phyloP scores from a whole-genome alignment of 768 basidiomycete species.

The Sporobolomyces pararoseus region DNA sequence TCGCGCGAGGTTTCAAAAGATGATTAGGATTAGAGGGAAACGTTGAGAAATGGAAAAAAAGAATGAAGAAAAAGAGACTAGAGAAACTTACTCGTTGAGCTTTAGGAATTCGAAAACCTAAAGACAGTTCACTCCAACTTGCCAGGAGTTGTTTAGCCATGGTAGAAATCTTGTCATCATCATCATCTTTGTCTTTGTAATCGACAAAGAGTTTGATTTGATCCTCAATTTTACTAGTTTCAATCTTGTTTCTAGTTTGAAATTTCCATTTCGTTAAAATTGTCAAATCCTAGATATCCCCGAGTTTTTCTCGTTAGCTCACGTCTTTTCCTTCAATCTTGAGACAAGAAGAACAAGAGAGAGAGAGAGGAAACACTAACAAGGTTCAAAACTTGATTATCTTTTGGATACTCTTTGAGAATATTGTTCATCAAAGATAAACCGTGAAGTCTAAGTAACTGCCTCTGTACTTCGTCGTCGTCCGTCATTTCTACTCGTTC shows the following conservation, averaged over 20 bases:
- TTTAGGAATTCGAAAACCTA: constrained; percentile 84
- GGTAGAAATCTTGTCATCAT: constrained; percentile 48
- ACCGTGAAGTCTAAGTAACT: constrained; percentile 87
- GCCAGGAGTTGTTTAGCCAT: constrained; percentile 71
- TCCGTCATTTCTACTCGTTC: constrained; percentile 84
- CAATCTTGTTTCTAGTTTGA: constrained; percentile 81
- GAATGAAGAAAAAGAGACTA: too few species aligned
- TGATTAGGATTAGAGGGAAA: too few species aligned
- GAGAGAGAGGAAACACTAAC: constrained; percentile 53
- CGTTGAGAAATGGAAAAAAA: too few species aligned
- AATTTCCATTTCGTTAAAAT: constrained; percentile 64
- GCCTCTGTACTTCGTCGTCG: constrained; percentile 69
- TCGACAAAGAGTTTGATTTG: constrained; percentile 19
- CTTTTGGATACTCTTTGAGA: constrained; percentile 67
- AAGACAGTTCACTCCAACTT: constrained; percentile 71
- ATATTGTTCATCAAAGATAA: constrained; percentile 88
- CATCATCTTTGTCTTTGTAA: too few species aligned
- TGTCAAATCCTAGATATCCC: constrained; percentile 51
- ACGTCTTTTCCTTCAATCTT: too few species aligned
- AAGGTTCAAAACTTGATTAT: constrained; percentile 65
- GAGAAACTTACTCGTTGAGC: constrained; percentile 8
- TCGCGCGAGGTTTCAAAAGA: too few species aligned
- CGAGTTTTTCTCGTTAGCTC: too few species aligned
- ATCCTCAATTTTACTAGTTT: constrained; percentile 67
- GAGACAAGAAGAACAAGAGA: constrained; percentile 52